These are phyloP conservation scores for Eucalyptus leucophloia DNA, from an alignment of 345 rosid species.

Conservation along the genomic window DNA sequence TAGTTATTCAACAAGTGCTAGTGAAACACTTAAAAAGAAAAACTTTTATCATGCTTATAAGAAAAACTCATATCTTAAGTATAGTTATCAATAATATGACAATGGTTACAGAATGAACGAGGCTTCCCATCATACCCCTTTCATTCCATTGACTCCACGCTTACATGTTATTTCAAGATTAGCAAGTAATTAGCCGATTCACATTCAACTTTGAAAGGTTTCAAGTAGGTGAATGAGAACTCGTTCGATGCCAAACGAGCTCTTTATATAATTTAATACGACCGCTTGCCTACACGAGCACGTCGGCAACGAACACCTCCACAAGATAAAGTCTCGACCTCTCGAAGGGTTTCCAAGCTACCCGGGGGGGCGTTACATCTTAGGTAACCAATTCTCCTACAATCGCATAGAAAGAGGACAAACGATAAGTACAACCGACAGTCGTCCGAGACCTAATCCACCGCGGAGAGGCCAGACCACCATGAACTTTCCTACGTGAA, in stretches of 20 bases:
- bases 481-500: background rate
- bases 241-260: background rate
- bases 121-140: background rate
- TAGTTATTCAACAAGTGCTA: rapidly evolving
- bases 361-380: background rate
- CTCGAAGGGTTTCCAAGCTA: background rate
- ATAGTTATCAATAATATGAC: background rate
- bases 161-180: background rate
- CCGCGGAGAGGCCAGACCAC: background rate
- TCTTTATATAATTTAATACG: background rate
- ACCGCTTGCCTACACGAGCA: background rate
- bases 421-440: background rate
- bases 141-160: background rate
- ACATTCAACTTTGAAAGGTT: background rate
- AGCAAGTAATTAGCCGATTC: background rate
- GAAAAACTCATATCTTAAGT: background rate
- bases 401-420: background rate
- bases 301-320: background rate
- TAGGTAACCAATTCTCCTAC: background rate
- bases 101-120: background rate
- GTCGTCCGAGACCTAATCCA: background rate
- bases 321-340: background rate
- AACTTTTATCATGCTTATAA: too few species aligned
- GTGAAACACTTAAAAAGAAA: background rate
- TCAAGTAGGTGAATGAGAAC: background rate